phyloP scores from a whole-genome alignment of 768 basidiomycete genomes.

The Termitomyces sp. region DNA sequence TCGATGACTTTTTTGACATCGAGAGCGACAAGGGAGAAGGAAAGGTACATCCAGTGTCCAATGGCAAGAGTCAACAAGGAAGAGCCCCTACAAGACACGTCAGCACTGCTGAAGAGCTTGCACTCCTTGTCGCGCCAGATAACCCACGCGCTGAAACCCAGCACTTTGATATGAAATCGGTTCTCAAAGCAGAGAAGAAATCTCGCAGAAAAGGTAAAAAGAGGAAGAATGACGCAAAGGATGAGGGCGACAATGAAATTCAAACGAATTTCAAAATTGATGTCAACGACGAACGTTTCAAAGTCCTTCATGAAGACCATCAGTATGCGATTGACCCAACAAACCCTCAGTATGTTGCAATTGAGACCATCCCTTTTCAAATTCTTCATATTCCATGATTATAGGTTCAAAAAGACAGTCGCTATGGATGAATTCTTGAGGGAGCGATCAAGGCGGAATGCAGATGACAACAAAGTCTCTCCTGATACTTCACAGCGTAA shows the following conservation, averaged over 20 bases:
- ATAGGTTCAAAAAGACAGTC: constrained; percentile 89
- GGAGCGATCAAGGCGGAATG: constrained; percentile 72
- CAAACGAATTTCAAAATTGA: constrained; percentile 83
- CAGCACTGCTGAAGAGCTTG: constrained; percentile 61
- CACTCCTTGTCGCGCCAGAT: constrained; percentile 55
- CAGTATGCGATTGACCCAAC: constrained; percentile 94
- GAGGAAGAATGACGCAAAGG: constrained; percentile 30
- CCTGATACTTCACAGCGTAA: constrained; percentile 6
- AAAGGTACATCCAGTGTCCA: constrained; percentile 5
- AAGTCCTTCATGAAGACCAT: constrained; percentile 81
- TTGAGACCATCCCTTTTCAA: not conserved
- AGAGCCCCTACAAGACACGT: constrained; percentile 23
- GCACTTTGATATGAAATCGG: constrained; percentile 89
- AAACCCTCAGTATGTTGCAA: constrained; percentile 77
- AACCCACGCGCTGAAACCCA: constrained; percentile 48
- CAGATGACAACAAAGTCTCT: constrained; percentile 21
- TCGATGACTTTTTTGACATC: constrained; percentile 78
- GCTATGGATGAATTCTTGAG: constrained; percentile 81
- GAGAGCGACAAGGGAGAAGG: constrained; percentile 35
- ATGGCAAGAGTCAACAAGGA: constrained; percentile 10
- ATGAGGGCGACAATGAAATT: constrained; percentile 53
- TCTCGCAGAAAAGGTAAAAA: constrained; percentile 39
- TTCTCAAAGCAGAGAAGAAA: constrained; percentile 81
- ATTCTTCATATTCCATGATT: constrained; percentile 5
- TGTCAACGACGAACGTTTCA: constrained; percentile 85